These are phyloP conservation scores for Rosa persica DNA, from an alignment of 306 rosid genomes.

Conservation along the genomic window DNA sequence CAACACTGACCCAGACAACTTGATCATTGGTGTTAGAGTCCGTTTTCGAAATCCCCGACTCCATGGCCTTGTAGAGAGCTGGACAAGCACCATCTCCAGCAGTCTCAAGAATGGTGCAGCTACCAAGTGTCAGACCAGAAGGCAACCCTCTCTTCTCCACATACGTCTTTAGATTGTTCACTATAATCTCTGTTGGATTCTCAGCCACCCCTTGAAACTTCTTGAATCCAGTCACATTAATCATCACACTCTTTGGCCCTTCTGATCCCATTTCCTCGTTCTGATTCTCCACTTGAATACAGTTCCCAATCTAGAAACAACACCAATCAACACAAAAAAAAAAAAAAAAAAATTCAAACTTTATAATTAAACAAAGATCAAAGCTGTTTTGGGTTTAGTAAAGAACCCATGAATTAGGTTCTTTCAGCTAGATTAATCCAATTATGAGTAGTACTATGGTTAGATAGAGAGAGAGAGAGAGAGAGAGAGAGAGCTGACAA, in stretches of 20 bases:
- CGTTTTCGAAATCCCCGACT: conserved; percentile 43
- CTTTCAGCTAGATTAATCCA: background rate
- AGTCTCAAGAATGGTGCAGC: conserved; percentile 64
- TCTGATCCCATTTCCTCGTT: conserved; percentile 79
- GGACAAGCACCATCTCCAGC: conserved; percentile 71
- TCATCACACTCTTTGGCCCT: conserved; percentile 60
- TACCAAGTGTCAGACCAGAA: conserved; percentile 73
- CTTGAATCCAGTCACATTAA: conserved; percentile 83
- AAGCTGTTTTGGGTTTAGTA: background rate
- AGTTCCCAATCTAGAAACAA: conserved; percentile 57
- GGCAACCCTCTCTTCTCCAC: conserved; percentile 68
- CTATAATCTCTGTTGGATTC: conserved; percentile 75
- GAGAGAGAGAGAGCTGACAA: background rate
- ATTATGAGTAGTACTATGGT: background rate
- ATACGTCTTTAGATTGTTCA: conserved; percentile 52
- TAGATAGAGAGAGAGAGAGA: too few species aligned
- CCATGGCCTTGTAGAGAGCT: conserved; percentile 52
- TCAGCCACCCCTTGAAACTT: conserved; percentile 76
- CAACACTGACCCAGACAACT: conserved; percentile 73
- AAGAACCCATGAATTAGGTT: background rate
- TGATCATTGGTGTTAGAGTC: conserved; percentile 40
- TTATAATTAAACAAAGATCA: background rate
- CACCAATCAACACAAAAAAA: background rate
- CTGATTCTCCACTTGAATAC: conserved; percentile 44
- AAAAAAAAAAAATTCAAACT: background rate